Percentiles rank a stretch among this genome's conserved stretches.
phyloP scores from a whole-genome alignment of 257 asterid species.

The Petunia axillaris region DNA sequence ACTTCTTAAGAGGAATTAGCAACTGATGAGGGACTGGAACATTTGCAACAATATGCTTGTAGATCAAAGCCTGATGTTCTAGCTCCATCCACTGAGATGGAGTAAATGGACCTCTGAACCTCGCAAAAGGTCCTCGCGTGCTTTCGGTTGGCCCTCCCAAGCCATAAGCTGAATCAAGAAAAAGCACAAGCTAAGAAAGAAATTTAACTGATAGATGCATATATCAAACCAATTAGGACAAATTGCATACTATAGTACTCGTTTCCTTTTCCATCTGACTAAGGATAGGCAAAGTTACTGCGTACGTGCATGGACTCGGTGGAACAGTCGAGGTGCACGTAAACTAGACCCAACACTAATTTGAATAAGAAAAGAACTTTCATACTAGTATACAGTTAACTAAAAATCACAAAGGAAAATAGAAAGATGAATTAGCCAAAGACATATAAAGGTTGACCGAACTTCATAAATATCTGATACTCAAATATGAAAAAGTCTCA shows the following conservation, averaged over 20 bases:
- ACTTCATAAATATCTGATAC: slow-evolving; percentile 12
- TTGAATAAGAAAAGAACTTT: no score
- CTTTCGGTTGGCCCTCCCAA: slow-evolving; percentile 47
- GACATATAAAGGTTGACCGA: not conserved
- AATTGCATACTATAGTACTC: not conserved
- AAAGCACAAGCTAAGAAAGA: slow-evolving; percentile 21
- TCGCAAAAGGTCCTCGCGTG: slow-evolving; percentile 50
- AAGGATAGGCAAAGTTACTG: no score
- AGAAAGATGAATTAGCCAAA: slow-evolving; percentile 10
- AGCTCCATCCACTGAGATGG: slow-evolving; percentile 96
- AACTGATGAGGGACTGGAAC: slow-evolving; percentile 82
- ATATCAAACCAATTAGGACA: not conserved
- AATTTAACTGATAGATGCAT: not conserved
- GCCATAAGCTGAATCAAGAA: slow-evolving; percentile 38
- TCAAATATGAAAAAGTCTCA: not conserved
- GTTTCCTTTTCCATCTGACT: no score
- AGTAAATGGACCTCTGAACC: slow-evolving; percentile 76
- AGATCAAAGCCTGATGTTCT: slow-evolving; percentile 91
- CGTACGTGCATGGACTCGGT: no score
- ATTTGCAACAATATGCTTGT: slow-evolving; percentile 76
- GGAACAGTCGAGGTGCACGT: no score
- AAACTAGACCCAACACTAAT: no score
- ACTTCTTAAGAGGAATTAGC: slow-evolving; percentile 70
- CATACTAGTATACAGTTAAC: not conserved
- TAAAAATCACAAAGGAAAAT: not conserved